phyloP scores from a whole-genome alignment of 2,329 filamentous ascomycete species.

The Ophiostoma sp. region DNA sequence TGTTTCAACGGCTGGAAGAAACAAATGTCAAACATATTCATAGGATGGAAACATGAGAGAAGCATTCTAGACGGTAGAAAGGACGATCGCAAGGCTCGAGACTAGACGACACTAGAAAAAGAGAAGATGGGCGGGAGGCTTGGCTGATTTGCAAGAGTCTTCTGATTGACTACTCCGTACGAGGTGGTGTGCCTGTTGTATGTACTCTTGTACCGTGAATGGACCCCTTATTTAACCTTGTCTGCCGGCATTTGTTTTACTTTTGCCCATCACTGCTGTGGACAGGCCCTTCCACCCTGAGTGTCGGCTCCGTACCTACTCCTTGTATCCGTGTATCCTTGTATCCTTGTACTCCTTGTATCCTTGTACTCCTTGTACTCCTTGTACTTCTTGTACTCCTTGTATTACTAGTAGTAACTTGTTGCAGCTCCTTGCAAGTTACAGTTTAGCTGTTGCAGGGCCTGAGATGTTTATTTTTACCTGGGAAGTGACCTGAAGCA shows the following conservation, averaged over 20 bases:
- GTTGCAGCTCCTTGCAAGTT: conserved; percentile 5
- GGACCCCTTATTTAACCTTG: not conserved
- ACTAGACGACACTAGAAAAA: not conserved
- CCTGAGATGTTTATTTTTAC: not conserved
- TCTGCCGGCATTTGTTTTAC: not conserved
- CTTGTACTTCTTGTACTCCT: too few species aligned
- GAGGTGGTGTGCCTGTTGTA: too few species aligned
- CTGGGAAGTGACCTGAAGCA: not conserved
- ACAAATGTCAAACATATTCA: not conserved
- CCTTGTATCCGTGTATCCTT: not conserved
- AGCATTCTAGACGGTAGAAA: not conserved
- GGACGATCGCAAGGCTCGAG: not conserved
- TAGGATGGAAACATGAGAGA: not conserved
- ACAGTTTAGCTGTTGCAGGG: not conserved
- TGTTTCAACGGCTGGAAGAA: not conserved
- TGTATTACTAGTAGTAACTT: too few species aligned
- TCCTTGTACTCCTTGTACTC: not conserved
- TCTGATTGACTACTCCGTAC: not conserved
- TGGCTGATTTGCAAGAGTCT: not conserved
- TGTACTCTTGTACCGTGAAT: not conserved
- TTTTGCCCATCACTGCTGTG: not conserved
- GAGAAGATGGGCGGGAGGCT: not conserved
- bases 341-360: not conserved
- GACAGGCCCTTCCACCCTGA: not conserved
- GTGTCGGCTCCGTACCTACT: not conserved